Evolutionary conservation across 108 stramenopile genomes (phyloP), one percentile per base, ranked within the genome.

Genomic region (Tribonema minus): DNA sequence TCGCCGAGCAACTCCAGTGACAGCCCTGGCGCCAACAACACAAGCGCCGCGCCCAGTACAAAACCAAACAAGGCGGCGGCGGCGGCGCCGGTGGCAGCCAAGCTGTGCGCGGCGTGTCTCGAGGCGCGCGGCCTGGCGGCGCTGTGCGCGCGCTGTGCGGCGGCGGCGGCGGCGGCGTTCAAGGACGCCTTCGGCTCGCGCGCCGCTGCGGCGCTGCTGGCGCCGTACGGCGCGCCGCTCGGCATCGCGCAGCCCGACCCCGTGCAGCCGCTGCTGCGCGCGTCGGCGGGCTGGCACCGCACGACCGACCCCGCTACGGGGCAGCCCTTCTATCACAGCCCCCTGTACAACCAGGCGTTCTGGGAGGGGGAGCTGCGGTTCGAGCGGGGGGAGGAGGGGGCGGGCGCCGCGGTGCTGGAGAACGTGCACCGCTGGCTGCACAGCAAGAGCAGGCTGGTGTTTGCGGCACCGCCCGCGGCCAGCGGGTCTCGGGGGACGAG

Each of bases 281-380:
- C 37, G 33, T 28, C 35, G 23, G 20, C 28, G 34, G 41, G 64
- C 7, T 75, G 74, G 74, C 6, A 31, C 1, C 74, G 74, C 3
- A 36, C 65, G 1, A 38, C 29, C 31, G 74, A 75, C 25, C 64
- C 46, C 34, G 64, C 41, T 12, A 29, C 64, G 0, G 74, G 64
- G 30, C 39, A 39, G 7, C 33, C 64, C 27, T 75, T 75, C 46
- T 75, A 66, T 64, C 15, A 75, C 74, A 75, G 65, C 74, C 35
- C 58, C 33, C 30, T 65, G 41, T 75, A 64, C 62, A 64, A 66
- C 37, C 54, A 31, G n/a, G 40, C 74, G 1, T 63, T 75, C 2
- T 75, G 74, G 74, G 37, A 40, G 15, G 29, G 37, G 25, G 62
- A 37, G 46, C 36, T 75, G 3, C 64, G 35, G n/a, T 29, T 75